Evolutionary conservation across 495 filamentous ascomycete species (phyloP), one percentile per base, ranked within the genome.

Genomic region (Tuber melanosporum): DNA sequence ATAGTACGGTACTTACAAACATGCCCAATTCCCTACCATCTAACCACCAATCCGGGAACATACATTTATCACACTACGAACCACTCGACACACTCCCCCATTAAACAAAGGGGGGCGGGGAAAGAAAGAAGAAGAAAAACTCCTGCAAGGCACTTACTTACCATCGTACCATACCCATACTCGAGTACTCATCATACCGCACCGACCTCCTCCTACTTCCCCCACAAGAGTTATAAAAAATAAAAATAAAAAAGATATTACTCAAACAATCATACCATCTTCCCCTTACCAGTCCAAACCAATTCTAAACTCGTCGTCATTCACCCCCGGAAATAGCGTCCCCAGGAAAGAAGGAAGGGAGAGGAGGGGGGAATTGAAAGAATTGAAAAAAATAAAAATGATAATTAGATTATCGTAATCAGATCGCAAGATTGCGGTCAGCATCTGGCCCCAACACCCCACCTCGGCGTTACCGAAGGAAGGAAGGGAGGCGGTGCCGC

Each of bases 401-500:
- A 36, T 41, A 71, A 75, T 75, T 72, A 70, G 74, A 73, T 80
- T 80, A 80, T 80, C 78, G 71, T 80, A 80, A 80, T 80, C 78
- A 80, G 78, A 80, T 80, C 71, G 74, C 70, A 66, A 76, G 78
- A 80, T 80, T 80, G 78, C 41, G 47, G 77, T 76, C 74, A 69
- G 57, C 12, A 0, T 62, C 10, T 2, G 32, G 26, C n/a, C 52
- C 52, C 9, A 10, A 14, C 26, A 66, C 26, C 9, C 8, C 42
- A 43, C 6, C 26, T 19, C 26, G 57, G 57, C 57, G 57, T 36
- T 66, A 32, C 57, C 14, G 14, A 3, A n/a, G 20, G 49, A 22
- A 20, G 9, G 26, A 4, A 6, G 6, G 17, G 46, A 17, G 20
- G 20, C 46, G 17, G 22, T 57, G 52, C 52, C 52, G 52, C 52